Evolutionary conservation across 805 yeast genomes (phyloP), one percentile per base, ranked within the genome.

Genomic region (Cyberlindnera japonica): DNA sequence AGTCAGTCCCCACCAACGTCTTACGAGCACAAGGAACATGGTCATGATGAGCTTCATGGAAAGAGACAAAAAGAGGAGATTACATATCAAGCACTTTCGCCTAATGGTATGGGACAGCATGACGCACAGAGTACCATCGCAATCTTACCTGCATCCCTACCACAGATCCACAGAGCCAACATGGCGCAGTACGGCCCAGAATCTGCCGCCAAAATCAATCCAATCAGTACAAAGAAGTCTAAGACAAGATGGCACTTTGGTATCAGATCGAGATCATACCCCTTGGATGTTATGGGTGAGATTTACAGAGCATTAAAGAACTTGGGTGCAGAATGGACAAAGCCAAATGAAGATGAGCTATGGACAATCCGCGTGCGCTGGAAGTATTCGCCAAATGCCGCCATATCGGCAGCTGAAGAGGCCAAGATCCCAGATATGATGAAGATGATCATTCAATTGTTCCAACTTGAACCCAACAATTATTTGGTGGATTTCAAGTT

Each of bases 241-340:
- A 91, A 89, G 64, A 87, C 96, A 6, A 80, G 95, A 63, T 93
- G 99, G 99, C 99, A 93, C 69, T 93, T 93, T 59, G 99, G 99
- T 50, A 93, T 93, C 45, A 74, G 99, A 59, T 88, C 96, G 8
- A 74, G 97, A 55, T 87, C 96, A 1, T 93, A 93, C 59, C 98
- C 99, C 24, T 71, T 93, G 53, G 99, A 93, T 62, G 99, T 93
- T 4, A 93, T 93, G 98, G 96, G 97, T 20, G 99, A 93, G 61
- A 90, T 93, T 32, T 93, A 93, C 65, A 74, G 96, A 34, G 98
- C 98, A 1, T 71, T 93, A 58, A 86, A 86, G 64, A 88, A 86
- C 55, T 68, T 93, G 40, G 97, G 96, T 1, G 98, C 98, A 0
- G 97, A 93, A 62, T 93, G 98, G 98, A 86, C 93, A 9, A 81